Evolutionary conservation across 768 basidiomycete species (phyloP).

Genomic region (Serpula lacrymans): DNA sequence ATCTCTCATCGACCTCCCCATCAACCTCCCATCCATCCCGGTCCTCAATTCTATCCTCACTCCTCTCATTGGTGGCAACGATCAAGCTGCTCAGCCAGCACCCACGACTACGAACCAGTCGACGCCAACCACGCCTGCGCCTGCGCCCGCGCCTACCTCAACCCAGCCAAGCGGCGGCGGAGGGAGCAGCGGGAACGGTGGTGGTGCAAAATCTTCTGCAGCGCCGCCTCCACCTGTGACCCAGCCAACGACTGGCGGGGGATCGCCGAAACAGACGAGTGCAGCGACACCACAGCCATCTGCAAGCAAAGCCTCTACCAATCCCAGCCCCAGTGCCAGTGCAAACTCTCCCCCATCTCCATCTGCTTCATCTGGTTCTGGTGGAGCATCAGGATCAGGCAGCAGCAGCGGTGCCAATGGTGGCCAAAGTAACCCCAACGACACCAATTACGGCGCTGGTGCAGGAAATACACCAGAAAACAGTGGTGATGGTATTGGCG

Average conservation of each 20-base stretch:
- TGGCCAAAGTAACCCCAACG: neutral
- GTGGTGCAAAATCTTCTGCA: neutral
- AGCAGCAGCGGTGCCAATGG: neutral
- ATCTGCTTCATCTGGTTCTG: neutral
- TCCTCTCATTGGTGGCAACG: slow-evolving; percentile 28
- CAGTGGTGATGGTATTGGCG: neutral
- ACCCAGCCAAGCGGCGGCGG: slow-evolving; percentile 1
- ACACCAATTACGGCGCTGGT: neutral
- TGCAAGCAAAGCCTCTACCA: too few relatives aligned
- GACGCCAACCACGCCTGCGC: slow-evolving; percentile 4
- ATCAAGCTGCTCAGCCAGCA: slow-evolving; percentile 1
- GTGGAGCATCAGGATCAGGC: neutral
- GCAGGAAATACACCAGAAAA: neutral
- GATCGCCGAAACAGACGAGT: too few relatives aligned
- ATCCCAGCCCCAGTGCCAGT: too few relatives aligned
- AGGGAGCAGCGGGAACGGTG: slow-evolving; percentile 1
- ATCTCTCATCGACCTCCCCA: slow-evolving; percentile 33
- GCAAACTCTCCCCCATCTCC: neutral
- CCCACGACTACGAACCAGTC: slow-evolving; percentile 11
- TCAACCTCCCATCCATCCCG: slow-evolving; percentile 40
- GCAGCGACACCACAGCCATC: too few relatives aligned
- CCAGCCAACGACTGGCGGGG: too few relatives aligned
- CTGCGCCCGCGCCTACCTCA: slow-evolving; percentile 5
- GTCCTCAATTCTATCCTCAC: slow-evolving; percentile 34
- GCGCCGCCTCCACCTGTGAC: too few relatives aligned